Evolutionary conservation across 352 stramenopile genomes (phyloP).

Genomic region (Aphanomyces euteiches): DNA sequence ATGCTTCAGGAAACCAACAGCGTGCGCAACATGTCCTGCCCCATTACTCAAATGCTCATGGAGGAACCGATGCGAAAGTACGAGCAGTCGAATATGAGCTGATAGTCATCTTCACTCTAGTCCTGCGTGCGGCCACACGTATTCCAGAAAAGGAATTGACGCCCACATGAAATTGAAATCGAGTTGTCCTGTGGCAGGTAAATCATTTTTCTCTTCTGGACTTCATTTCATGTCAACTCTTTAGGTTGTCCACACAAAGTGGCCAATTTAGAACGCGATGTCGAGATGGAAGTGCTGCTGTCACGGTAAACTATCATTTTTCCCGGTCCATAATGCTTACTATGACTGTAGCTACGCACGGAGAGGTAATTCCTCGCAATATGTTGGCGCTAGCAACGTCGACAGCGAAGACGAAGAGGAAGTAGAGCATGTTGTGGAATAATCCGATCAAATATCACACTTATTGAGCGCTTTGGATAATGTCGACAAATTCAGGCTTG

Average conservation of each 20-base stretch:
- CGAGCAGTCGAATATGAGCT: constrained; percentile 6
- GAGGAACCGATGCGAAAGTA: constrained; percentile 73
- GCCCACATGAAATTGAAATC: constrained; percentile 65
- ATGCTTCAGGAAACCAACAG: constrained; percentile 80
- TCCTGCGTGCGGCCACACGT: constrained; percentile 68
- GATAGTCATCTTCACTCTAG: constrained; percentile 35
- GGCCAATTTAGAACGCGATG: constrained; percentile 64
- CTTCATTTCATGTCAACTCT: background rate
- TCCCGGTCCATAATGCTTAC: background rate
- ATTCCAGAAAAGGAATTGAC: constrained; percentile 73
- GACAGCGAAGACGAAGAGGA: constrained; percentile 17
- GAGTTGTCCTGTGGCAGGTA: constrained; percentile 75
- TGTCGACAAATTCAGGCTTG: constrained; percentile 87
- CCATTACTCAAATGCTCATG: constrained; percentile 80
- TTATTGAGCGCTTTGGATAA: constrained; percentile 51
- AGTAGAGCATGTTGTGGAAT: constrained; percentile 28
- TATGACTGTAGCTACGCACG: constrained; percentile 1
- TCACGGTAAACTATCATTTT: background rate
- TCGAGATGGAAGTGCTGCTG: constrained; percentile 72
- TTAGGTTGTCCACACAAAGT: constrained; percentile 69
- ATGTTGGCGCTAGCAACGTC: constrained; percentile 3
- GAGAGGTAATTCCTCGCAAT: background rate
- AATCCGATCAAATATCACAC: constrained; percentile 8
- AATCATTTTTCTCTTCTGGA: background rate
- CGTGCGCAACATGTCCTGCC: constrained; percentile 62